Percentiles rank a stretch among this genome's conserved stretches.
Conservation (phyloP, 805 yeast genomes). For the Lachancea cidri region DNA sequence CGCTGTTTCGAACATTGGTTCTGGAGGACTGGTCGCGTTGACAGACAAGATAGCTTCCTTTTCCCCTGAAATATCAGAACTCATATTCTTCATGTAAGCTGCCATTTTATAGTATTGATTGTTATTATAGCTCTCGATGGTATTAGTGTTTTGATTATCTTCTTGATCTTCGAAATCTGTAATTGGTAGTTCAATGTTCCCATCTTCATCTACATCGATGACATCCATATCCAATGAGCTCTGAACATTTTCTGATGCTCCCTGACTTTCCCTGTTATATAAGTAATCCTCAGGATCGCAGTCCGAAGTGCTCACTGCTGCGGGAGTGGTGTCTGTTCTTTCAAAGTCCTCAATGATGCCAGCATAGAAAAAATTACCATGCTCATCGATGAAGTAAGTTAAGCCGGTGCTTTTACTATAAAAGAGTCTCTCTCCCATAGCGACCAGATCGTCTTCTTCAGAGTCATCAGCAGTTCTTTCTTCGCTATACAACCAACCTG, state of each 20-base stretch:
- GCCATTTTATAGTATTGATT: conserved; percentile 16
- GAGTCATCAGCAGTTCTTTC: conserved; percentile 3
- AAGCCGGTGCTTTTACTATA: conserved; percentile 21
- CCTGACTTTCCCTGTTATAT: conserved; percentile 15
- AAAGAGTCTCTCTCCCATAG: conserved; percentile 16
- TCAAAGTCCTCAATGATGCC: conserved; percentile 6
- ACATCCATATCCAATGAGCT: conserved; percentile 15
- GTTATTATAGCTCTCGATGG: conserved; percentile 20
- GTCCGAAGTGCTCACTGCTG: too few species aligned
- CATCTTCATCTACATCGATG: conserved; percentile 20
- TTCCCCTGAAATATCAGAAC: background rate
- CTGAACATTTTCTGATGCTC: conserved; percentile 15
- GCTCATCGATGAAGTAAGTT: conserved; percentile 19
- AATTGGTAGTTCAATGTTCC: conserved; percentile 13
- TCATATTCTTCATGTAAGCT: background rate
- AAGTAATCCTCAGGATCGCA: conserved; percentile 11
- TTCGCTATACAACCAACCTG: background rate
- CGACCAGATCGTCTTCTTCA: conserved; percentile 13
- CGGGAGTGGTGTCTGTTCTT: background rate
- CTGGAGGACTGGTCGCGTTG: too few species aligned
- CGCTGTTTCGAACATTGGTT: background rate
- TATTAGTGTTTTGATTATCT: conserved; percentile 11
- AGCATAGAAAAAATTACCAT: conserved; percentile 25
- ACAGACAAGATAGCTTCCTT: too few species aligned
- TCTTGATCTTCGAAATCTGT: conserved; percentile 5